Evolutionary conservation across 2,329 filamentous ascomycete genomes (phyloP).

Genomic region (Zymoseptoria ardabiliae): DNA sequence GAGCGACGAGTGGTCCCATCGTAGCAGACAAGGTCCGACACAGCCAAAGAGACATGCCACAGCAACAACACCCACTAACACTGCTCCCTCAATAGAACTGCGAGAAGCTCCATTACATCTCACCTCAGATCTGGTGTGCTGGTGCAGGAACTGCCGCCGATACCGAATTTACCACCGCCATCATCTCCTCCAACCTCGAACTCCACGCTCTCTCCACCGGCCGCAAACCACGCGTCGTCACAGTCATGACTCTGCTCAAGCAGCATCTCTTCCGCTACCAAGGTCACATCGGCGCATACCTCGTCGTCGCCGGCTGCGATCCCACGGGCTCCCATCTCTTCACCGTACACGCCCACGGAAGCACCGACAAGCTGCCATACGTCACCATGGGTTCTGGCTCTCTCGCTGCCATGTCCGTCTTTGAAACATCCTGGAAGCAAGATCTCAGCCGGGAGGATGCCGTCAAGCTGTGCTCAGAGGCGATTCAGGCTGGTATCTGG

Average conservation of each 20-base stretch:
- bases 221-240: conserved; percentile 93
- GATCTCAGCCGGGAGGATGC: conserved; percentile 70
- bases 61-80: conserved; percentile 6
- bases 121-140: conserved; percentile 98
- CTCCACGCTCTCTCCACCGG: conserved; percentile 93
- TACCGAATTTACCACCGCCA: conserved; percentile 96
- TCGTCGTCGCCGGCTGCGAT: conserved; percentile 93
- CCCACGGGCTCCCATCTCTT: conserved; percentile 92
- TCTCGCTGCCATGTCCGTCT: conserved; percentile 93
- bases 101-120: conserved; percentile 98
- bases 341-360: conserved; percentile 97
- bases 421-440: conserved; percentile 91
- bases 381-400: conserved; percentile 98
- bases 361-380: conserved; percentile 96
- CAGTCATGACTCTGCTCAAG: conserved; percentile 99
- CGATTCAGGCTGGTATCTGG: conserved; percentile 94
- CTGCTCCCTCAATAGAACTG: conserved; percentile 59
- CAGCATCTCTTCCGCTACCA: conserved; percentile 99
- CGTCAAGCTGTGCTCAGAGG: conserved; percentile 73
- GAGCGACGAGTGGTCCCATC: conserved; percentile 94
- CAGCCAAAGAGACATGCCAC: neutral
- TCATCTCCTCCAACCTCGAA: conserved; percentile 98
- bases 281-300: conserved; percentile 94
- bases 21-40: conserved; percentile 82
- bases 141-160: conserved; percentile 96